Conservation (phyloP, 176 grass and related monocot genomes). For the Coix lacrymajobi region DNA sequence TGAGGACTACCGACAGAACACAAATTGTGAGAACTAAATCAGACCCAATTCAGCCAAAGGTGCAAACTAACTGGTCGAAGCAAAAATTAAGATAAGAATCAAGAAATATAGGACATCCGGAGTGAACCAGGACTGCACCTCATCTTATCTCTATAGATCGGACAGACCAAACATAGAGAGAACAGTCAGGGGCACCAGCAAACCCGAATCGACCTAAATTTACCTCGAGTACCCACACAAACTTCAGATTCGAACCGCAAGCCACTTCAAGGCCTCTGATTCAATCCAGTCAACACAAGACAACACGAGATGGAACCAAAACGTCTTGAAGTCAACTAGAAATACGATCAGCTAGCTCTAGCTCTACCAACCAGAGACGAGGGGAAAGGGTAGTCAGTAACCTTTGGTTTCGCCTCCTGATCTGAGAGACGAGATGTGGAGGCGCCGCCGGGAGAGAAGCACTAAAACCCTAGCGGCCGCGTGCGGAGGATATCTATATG, state of each 20-base stretch:
- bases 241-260: neutral
- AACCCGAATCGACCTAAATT: neutral
- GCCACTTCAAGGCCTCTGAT: neutral
- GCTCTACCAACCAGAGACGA: neutral
- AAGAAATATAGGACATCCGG: neutral
- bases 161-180: neutral
- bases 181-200: neutral
- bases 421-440: slow-evolving; percentile 6
- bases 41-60: neutral
- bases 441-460: slow-evolving; percentile 2
- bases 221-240: neutral
- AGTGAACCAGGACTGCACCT: neutral
- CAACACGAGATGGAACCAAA: neutral
- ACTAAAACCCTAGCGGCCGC: neutral
- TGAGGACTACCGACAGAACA: neutral
- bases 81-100: neutral
- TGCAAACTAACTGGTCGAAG: neutral
- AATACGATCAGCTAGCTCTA: neutral
- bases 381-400: neutral
- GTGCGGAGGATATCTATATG: neutral
- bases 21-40: neutral
- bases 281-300: neutral
- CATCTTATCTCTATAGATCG: neutral
- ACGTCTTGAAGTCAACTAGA: neutral
- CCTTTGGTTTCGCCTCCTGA: slow-evolving; percentile 20